Evolutionary conservation across 2,329 filamentous ascomycete genomes (phyloP), one percentile per base, ranked within the genome.

Genomic region (Fusarium sp.): DNA sequence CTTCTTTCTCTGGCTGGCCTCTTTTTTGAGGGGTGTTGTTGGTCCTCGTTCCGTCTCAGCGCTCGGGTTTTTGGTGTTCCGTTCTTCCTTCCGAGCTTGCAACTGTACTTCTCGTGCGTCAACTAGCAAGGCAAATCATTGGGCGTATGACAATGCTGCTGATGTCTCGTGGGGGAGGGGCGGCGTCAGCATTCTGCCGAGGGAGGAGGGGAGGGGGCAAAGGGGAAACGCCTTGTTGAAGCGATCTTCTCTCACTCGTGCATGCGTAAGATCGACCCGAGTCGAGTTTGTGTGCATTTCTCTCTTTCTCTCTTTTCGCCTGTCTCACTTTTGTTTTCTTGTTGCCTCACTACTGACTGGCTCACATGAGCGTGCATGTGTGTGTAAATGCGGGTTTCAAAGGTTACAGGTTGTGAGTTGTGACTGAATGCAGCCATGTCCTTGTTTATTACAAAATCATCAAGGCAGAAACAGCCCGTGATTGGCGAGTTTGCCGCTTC

Each of bases 141-240:
- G 35, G 56, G 35, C 20, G 32, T 30, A 41, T 59, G 34, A 41
- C 34, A 57, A 61, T 60, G 58, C 60, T 61, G 67, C 18, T 52
- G 41, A 43, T 41, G n/a, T 50, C 25, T 39, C 34, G 45, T 30
- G 45, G 43, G 45, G 56, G 43, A 7, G 10, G 41, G 56, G 61
- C 64, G 67, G 71, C 65, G 72, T 66, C 58, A 75, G 54, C 62
- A 70, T 74, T 72, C 64, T 75, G 32, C 34, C 20, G 52, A 59
- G 16, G 16, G n/a, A 34, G 50, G 52, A 52, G 11, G 13, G 10
- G 9, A 25, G 23, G 71, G 68, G 72, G 71, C 70, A 63, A 43
- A 39, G 35, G 62, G 50, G 32, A 34, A 34, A 34, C n/a, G 50
- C 30, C 27, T 20, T 32, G 18, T 54, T 61, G 56, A 66, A 66